Evolutionary conservation across 2,329 filamentous ascomycete genomes (phyloP), one percentile per base, ranked within the genome.

Genomic region (Botrytis fabae): DNA sequence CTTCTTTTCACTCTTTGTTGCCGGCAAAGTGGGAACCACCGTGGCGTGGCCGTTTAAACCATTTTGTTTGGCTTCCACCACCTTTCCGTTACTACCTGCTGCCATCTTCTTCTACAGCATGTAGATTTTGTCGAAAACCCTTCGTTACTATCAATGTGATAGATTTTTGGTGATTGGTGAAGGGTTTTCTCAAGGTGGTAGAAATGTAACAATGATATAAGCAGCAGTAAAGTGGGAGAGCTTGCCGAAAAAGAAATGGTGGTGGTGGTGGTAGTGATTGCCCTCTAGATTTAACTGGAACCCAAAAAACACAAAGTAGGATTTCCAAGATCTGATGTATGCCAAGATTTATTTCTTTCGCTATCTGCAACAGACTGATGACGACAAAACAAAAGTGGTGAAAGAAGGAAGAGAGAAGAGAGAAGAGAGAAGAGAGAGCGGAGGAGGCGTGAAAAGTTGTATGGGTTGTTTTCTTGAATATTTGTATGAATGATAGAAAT

Each of bases 11-110:
- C 73, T 75, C 72, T 74, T 75, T 46, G 71, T 60, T 68, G 74
- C 44, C 70, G 79, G 82, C 74, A 79, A 80, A 75, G 80, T 81
- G 48, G 82, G 75, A 70, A 81, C 77, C 28, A 74, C 77, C 14
- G 16, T 57, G 16, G 80, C 78, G 73, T 84, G 82, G 40, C 83
- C 83, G 74, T 84, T 85, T 70, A 81, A 76, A 4, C 76, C 77
- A 62, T 81, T 81, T 57, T 75, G 65, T 48, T 75, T 73, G 46
- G 80, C 76, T 70, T 82, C 80, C 71, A 80, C 75, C 40, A 77
- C 78, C 74, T 78, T 77, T 73, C 82, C 82, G 78, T 83, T 83
- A 70, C 79, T 80, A 66, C 80, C 78, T 68, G 77, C 80, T 44
- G 81, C 82, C 83, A 84, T 84, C 44, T 76, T 78, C 73, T 77